Base-by-base conservation (phyloP, 202 grass and related monocot genomes). In the Musa balbisiana region DNA sequence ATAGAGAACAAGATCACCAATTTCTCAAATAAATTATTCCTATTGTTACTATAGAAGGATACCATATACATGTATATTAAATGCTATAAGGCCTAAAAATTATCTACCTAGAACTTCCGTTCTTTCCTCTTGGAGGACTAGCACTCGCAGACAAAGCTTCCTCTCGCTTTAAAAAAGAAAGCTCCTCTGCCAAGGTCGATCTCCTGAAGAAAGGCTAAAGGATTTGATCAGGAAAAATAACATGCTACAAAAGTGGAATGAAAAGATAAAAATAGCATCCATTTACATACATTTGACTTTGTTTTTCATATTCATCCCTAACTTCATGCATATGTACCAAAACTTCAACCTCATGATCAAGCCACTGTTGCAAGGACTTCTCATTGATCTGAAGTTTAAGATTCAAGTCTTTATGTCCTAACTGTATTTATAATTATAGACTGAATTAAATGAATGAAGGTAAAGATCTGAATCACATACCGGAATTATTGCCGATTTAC, bases 291-390 rank as follows among this genome's bases (percentile, higher is more conserved):
- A 99, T 68, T 99, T 99, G 91, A 73, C 88, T 92, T 87, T 99
- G 95, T 78, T 99, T 99, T 73, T 95, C 95, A 64, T 99, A 99
- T 92, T 88, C 95, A 62, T 90, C 88, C 55, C 95, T 83, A 22
- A 99, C 95, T 99, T 99, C 95, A 76, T 99, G 83, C 56, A 99
- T 89, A 87, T 99, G 91, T 19, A 99, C 84, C 91, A 95, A 90
- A 43, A 99, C 91, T 87, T 99, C 95, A 85, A 99, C 87, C 76
- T 99, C 95, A 84, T 99, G 95, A 84, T 99, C 91, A 66, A 99
- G 78, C 95, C 91, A 99, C 76, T 81, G 90, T 92, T 99, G 95
- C 60, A 99, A 68, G 0, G 89, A 91, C 78, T 92, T 99, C 76
- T 99, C 95, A 82, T 81, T 88, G 83, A 88, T 85, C 33, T 43